Percentiles rank a stretch among this genome's conserved stretches.
Conservation (phyloP, 2,329 filamentous ascomycete species). For the Sporothrix pallida region DNA sequence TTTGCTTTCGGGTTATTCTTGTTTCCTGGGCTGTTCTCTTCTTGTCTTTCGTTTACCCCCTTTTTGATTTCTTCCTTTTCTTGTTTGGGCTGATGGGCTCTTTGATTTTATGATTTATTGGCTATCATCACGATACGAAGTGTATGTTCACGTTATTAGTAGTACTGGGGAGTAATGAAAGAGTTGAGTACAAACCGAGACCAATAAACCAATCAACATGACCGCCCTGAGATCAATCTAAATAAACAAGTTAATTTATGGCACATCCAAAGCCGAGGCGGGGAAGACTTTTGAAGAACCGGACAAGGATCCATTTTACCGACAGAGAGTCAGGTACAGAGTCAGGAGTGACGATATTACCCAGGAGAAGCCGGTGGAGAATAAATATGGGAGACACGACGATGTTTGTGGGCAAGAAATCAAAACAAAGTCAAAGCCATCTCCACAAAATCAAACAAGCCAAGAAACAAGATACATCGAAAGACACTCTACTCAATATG, state of each 20-base stretch:
- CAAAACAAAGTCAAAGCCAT: neutral
- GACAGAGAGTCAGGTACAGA: neutral
- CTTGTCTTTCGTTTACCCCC: conserved; percentile 1
- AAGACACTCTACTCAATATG: neutral
- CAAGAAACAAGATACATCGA: neutral
- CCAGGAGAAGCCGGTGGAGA: neutral
- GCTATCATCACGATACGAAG: neutral
- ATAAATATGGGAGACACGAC: neutral
- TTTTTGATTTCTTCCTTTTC: neutral
- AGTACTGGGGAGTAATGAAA: conserved; percentile 21
- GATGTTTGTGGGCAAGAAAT: neutral
- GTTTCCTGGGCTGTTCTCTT: neutral
- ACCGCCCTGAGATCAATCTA: neutral
- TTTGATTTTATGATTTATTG: neutral
- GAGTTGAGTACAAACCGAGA: neutral
- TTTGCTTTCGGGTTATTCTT: neutral
- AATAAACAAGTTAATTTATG: neutral
- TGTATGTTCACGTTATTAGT: conserved; percentile 6
- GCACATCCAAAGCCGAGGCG: neutral
- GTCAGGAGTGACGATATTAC: neutral
- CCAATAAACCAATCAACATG: too few relatives aligned
- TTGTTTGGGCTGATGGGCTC: neutral
- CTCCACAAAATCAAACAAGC: neutral
- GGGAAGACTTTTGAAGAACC: neutral
- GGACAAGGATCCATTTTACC: conserved; percentile 10